Conservation (phyloP, 129 eudicot genomes). For the Tanacetum coccineum region DNA sequence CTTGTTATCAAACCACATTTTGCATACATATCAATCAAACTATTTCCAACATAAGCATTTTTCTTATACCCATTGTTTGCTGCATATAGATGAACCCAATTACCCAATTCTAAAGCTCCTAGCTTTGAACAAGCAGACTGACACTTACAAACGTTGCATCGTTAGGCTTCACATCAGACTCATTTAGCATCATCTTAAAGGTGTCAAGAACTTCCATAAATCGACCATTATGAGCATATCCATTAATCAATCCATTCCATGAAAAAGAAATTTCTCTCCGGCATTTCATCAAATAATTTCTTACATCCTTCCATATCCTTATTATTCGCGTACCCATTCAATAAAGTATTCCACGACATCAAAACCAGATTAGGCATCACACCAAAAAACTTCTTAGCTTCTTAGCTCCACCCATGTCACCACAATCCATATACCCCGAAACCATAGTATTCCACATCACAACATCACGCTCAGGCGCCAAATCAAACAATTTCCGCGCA, state of each 20-base stretch:
- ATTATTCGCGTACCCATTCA: constrained; percentile 61
- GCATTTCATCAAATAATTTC: constrained; percentile 57
- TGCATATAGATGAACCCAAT: constrained; percentile 62
- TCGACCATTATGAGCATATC: constrained; percentile 47
- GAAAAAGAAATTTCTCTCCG: constrained; percentile 64
- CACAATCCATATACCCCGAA: constrained; percentile 45
- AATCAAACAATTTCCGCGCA: constrained; percentile 56
- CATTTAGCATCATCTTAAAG: constrained; percentile 58
- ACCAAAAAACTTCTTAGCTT: constrained; percentile 53
- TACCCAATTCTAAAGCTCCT: constrained; percentile 79
- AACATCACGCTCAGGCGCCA: constrained; percentile 67
- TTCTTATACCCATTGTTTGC: constrained; percentile 44
- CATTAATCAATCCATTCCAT: constrained; percentile 76
- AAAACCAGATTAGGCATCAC: constrained; percentile 58
- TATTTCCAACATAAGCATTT: constrained; percentile 52
- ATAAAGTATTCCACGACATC: constrained; percentile 77
- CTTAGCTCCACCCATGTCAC: constrained; percentile 55
- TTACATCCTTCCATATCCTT: constrained; percentile 59
- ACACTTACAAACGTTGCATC: constrained; percentile 65
- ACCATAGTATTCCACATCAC: constrained; percentile 81
- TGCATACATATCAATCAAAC: constrained; percentile 76
- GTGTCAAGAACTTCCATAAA: constrained; percentile 50
- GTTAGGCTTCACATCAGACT: constrained; percentile 55
- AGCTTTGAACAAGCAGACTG: constrained; percentile 68
- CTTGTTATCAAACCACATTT: constrained; percentile 66